phyloP scores from a whole-genome alignment of 2,329 filamentous ascomycete species.

The Rugonectria rugulosa region DNA sequence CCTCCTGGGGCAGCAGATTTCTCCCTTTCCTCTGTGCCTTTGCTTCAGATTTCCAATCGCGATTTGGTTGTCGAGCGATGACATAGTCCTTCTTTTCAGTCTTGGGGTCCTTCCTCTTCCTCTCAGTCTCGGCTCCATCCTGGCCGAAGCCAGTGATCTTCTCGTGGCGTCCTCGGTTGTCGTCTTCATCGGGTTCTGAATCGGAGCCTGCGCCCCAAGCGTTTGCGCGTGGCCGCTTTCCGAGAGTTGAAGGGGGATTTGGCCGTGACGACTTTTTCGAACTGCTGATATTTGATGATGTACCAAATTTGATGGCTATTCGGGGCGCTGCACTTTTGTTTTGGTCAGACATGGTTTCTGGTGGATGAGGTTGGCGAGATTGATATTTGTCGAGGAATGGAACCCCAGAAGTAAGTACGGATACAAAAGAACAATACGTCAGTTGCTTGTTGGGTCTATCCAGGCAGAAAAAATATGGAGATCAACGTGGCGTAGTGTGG shows the following conservation, averaged over 20 bases:
- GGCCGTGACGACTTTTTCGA: slow-evolving; percentile 41
- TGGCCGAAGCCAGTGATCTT: slow-evolving; percentile 59
- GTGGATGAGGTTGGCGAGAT: background rate
- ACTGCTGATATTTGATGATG: slow-evolving; percentile 39
- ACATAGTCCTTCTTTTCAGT: slow-evolving; percentile 54
- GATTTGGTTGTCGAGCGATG: slow-evolving; percentile 66
- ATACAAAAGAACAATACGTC: background rate
- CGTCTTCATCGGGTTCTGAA: slow-evolving; percentile 50
- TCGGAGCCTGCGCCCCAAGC: slow-evolving; percentile 53
- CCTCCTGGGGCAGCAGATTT: slow-evolving; percentile 66
- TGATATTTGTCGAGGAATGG: background rate
- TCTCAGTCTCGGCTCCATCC: slow-evolving; percentile 53
- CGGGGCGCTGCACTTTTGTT: slow-evolving; percentile 42
- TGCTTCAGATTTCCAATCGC: slow-evolving; percentile 67
- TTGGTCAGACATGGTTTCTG: slow-evolving; percentile 33
- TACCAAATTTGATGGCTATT: slow-evolving; percentile 60
- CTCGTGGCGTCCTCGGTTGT: slow-evolving; percentile 48
- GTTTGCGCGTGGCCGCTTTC: slow-evolving; percentile 56
- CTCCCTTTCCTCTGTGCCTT: slow-evolving; percentile 57
- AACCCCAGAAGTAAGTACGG: background rate
- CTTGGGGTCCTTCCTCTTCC: slow-evolving; percentile 39
- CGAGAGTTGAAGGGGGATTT: slow-evolving; percentile 53
- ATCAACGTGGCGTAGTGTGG: background rate
- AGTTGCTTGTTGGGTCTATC: background rate
- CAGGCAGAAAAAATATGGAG: slow-evolving; percentile 5